These are phyloP conservation scores for Groenewaldozyma auringiensis DNA, from an alignment of 1,139 yeast genomes.

Conservation along the genomic window DNA sequence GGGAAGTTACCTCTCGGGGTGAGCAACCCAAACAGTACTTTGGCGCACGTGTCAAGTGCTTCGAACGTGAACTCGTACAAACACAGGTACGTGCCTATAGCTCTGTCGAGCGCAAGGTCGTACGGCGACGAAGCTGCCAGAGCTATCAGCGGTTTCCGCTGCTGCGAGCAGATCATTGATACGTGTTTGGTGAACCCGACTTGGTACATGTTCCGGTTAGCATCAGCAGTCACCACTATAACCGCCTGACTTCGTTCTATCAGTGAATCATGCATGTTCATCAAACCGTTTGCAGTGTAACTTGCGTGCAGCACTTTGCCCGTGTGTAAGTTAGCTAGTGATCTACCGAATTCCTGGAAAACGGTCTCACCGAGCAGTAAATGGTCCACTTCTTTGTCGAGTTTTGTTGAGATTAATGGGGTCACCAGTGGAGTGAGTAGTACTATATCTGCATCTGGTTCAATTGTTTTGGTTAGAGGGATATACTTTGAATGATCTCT, in stretches of 20 bases:
- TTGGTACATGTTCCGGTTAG: constrained; percentile 57
- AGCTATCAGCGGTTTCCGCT: constrained; percentile 50
- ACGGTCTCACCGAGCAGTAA: constrained; percentile 51
- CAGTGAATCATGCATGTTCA: constrained; percentile 49
- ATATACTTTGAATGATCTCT: constrained; percentile 48
- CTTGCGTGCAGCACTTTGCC: constrained; percentile 54
- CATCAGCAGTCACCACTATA: constrained; percentile 55
- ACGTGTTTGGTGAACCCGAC: constrained; percentile 57
- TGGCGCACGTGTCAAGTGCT: constrained; percentile 44
- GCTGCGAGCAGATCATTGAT: constrained; percentile 45
- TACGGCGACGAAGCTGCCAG: constrained; percentile 62
- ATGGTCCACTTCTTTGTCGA: constrained; percentile 20
- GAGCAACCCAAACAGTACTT: constrained; percentile 48
- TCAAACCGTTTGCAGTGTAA: constrained; percentile 59
- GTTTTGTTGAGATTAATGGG: constrained; percentile 33
- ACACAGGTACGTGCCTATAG: constrained; percentile 52
- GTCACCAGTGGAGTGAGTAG: constrained; percentile 47
- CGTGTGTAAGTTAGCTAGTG: constrained; percentile 23
- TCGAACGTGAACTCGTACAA: constrained; percentile 53
- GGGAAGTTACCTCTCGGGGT: constrained; percentile 52
- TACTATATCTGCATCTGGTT: constrained; percentile 35
- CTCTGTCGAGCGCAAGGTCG: constrained; percentile 50
- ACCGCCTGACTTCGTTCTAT: constrained; percentile 51
- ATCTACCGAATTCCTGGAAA: constrained; percentile 36
- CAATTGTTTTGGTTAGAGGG: constrained; percentile 44